phyloP scores from a whole-genome alignment of 1,139 yeast species.

The Maudiozyma humilis region DNA sequence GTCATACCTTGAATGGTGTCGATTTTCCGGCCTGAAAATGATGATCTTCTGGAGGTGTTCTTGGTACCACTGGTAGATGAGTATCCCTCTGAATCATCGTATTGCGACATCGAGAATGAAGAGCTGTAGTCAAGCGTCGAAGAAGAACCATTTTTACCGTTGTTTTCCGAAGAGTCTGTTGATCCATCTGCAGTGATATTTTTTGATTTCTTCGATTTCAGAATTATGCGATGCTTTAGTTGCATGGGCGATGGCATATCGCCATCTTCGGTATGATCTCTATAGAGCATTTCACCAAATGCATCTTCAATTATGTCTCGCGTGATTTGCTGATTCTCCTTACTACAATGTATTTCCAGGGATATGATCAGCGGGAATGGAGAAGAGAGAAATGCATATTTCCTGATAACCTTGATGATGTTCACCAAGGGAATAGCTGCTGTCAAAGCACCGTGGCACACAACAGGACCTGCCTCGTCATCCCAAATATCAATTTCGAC shows the following conservation, averaged over 20 bases:
- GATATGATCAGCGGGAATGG: constrained; percentile 85
- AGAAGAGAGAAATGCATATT: constrained; percentile 77
- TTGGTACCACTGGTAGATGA: constrained; percentile 1
- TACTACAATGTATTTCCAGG: constrained; percentile 71
- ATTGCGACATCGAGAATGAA: constrained; percentile 21
- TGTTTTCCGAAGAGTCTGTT: background rate
- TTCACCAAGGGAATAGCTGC: constrained; percentile 58
- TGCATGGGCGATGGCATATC: constrained; percentile 65
- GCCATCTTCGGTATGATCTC: constrained; percentile 13
- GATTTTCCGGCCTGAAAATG: background rate
- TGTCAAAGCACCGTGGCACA: constrained; percentile 86
- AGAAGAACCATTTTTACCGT: constrained; percentile 7
- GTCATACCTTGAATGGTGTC: background rate
- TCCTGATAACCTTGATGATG: constrained; percentile 64
- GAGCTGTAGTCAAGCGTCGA: constrained; percentile 13
- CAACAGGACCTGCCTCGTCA: constrained; percentile 72
- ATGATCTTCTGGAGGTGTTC: background rate
- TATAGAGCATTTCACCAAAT: constrained; percentile 50
- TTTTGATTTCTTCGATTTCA: constrained; percentile 66
- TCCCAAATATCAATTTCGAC: constrained; percentile 96
- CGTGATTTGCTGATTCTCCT: constrained; percentile 53
- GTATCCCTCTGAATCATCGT: constrained; percentile 18
- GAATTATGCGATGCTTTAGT: constrained; percentile 56
- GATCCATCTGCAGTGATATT: background rate
- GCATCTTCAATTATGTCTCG: constrained; percentile 44